Percentiles rank a stretch among this genome's conserved stretches.
Conservation (phyloP, 495 filamentous ascomycete species). For the Tuber aestivum region DNA sequence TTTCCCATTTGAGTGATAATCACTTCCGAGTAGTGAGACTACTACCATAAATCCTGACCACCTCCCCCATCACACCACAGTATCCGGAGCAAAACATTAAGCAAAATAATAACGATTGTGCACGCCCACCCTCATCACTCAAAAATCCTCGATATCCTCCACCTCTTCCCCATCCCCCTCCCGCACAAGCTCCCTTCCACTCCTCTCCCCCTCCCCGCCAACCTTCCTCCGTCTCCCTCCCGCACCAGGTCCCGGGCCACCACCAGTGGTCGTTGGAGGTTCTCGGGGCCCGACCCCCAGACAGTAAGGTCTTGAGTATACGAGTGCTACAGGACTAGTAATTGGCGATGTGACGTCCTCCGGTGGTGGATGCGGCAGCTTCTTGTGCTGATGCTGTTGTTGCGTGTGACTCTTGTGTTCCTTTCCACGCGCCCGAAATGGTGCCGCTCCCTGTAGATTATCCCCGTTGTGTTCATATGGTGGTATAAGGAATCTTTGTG, state of each 20-base stretch:
- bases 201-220: too few species aligned
- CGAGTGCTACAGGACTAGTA: conserved; percentile 8
- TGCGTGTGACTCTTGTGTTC: background rate
- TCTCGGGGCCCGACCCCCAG: background rate
- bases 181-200: background rate
- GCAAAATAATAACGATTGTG: background rate
- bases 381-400: background rate
- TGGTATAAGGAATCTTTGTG: background rate
- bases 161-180: background rate
- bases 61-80: background rate
- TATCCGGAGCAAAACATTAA: background rate
- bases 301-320: background rate
- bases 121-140: conserved; percentile 11
- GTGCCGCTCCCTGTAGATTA: conserved; percentile 13
- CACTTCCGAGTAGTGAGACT: background rate
- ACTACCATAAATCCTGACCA: background rate
- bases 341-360: conserved; percentile 14
- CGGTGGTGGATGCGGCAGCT: background rate
- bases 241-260: background rate
- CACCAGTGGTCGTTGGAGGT: background rate
- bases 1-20: background rate
- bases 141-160: conserved; percentile 20
- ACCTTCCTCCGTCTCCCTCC: background rate
- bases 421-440: conserved; percentile 17
- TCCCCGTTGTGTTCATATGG: background rate